Evolutionary conservation across 2,329 filamentous ascomycete genomes (phyloP), one percentile per base, ranked within the genome.

Genomic region (Ophidiomyces ophidiicola): DNA sequence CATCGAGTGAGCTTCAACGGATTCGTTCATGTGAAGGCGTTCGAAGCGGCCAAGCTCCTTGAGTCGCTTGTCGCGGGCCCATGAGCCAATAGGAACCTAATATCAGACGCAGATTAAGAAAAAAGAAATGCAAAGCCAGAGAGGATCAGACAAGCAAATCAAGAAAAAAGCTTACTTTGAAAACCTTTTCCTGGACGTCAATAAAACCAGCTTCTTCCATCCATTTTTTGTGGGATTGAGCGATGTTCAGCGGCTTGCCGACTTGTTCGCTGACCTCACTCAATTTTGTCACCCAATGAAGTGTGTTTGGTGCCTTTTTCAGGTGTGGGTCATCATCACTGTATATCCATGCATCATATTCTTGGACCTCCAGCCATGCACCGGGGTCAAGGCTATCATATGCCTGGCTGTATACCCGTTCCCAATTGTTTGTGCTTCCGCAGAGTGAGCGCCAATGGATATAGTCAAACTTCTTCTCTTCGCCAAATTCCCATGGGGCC

Each of bases 391-490:
- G 55, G 43, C 74, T 68, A 39, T 58, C 57, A 44, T 59, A 72
- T 0, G 67, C 56, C 26, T 35, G 32, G 4, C 20, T 10, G 17
- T 41, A 41, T 18, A 42, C 73, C 70, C 8, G 55, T 54, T 10
- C 8, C 38, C 38, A 43, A 80, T 68, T 5, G 80, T 57, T 7
- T 66, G 57, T 14, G 63, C 60, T 60, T 75, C 80, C 47, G 76
- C 68, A 1, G 62, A 56, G 45, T 79, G 69, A 33, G 68, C 66
- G 14, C 76, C 77, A 2, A 55, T 78, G 76, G 42, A 80, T 67
- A 43, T 71, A 70, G 55, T 79, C 74, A 49, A 78, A 67, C 46
- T 66, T 50, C 30, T 39, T 6, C 6, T 39, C 28, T 40, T 65
- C 49, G 60, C 59, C 73, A 53, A 59, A 71, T 60, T 43, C 34